A percentile compares a stretch with the other conserved stretches of the same genome.
phyloP scores from a whole-genome alignment of 768 basidiomycete genomes.

The Kwoniella newhampshirensis region DNA sequence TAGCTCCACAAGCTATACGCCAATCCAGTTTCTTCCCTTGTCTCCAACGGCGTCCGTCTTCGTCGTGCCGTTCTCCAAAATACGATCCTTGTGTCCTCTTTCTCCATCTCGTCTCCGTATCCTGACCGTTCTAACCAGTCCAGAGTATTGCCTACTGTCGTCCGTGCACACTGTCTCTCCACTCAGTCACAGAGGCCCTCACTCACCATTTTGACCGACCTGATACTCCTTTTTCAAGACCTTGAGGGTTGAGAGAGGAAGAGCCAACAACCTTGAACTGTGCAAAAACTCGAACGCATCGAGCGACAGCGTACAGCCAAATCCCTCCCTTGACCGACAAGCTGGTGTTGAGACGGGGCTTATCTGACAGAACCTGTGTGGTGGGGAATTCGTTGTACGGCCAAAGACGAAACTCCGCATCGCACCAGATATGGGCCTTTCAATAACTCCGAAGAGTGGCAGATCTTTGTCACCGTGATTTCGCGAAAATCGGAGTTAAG shows the following conservation, averaged over 20 bases:
- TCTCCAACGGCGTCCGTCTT: too few species aligned
- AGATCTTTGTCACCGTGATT: not conserved
- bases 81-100: not conserved
- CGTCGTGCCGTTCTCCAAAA: too few species aligned
- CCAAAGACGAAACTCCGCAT: conserved; percentile 10
- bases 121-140: too few species aligned
- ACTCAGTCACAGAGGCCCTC: not conserved
- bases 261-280: too few species aligned
- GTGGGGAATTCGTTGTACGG: not conserved
- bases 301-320: not conserved
- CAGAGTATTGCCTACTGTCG: not conserved
- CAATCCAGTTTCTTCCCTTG: too few species aligned
- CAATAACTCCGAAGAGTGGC: conserved; percentile 15
- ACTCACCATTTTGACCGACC: conserved; percentile 37
- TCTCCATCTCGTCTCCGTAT: not conserved
- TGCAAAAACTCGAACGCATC: not conserved
- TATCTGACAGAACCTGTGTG: too few species aligned
- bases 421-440: not conserved
- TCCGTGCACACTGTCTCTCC: not conserved
- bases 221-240: not conserved
- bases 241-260: conserved; percentile 21
- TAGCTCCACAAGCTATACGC: too few species aligned
- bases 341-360: too few species aligned
- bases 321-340: too few species aligned
- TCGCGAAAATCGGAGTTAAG: conserved; percentile 22